These are phyloP conservation scores for Paramecium caudatum DNA, from an alignment of 73 alveolate genomes.

Conservation along the genomic window DNA sequence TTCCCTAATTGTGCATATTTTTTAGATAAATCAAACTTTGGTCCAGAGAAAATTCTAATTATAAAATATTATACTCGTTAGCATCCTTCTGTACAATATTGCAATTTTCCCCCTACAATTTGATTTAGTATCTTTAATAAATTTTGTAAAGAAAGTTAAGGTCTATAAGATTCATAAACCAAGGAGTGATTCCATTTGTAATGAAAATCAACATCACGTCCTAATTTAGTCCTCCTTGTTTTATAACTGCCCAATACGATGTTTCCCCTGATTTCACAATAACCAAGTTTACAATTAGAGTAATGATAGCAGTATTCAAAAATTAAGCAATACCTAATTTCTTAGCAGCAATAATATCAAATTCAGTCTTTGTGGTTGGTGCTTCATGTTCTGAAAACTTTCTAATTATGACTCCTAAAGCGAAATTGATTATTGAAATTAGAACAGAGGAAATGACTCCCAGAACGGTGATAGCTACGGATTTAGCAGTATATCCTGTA, in stretches of 20 bases:
- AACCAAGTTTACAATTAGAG: conserved; percentile 49
- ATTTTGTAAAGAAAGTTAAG: not conserved
- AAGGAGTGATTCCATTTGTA: conserved; percentile 31
- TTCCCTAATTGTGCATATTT: conserved; percentile 26
- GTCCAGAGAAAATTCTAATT: not conserved
- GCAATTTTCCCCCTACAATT: not conserved
- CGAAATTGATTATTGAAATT: conserved; percentile 20
- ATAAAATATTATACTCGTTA: not conserved
- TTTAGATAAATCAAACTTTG: not conserved
- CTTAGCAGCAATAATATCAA: conserved; percentile 21
- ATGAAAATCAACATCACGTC: conserved; percentile 44
- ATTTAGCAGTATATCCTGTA: not conserved
- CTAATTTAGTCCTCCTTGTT: conserved; percentile 29
- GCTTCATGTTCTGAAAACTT: conserved; percentile 29
- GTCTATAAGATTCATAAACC: not conserved
- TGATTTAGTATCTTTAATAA: not conserved
- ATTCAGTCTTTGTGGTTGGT: conserved; percentile 34
- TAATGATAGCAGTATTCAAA: conserved; percentile 39
- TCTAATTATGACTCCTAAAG: not conserved
- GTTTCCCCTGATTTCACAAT: conserved; percentile 25
- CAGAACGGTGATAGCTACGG: not conserved
- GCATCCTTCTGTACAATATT: conserved; percentile 4
- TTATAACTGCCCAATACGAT: not conserved
- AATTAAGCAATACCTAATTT: conserved; percentile 57
- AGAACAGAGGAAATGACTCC: conserved; percentile 24